phyloP scores from a whole-genome alignment of 2,329 filamentous ascomycete species.

The Fusarium sp. region DNA sequence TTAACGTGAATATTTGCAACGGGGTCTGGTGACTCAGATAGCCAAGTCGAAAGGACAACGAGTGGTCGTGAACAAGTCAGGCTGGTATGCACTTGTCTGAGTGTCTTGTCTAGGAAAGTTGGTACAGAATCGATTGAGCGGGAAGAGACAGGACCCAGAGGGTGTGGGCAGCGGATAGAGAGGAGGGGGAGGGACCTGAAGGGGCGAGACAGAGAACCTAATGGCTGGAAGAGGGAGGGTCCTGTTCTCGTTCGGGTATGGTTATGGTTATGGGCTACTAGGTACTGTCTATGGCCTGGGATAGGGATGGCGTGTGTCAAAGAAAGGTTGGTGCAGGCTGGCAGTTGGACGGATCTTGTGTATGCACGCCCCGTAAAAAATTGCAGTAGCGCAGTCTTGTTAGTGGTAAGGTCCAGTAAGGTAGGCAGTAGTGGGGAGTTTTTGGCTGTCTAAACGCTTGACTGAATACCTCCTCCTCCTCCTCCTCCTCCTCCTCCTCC shows the following conservation, averaged over 20 bases:
- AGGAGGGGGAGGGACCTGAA: conserved; percentile 31
- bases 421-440: conserved; percentile 13
- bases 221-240: conserved; percentile 36
- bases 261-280: not conserved
- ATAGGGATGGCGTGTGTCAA: conserved; percentile 43
- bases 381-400: conserved; percentile 7
- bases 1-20: conserved; percentile 41
- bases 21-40: conserved; percentile 47
- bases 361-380: conserved; percentile 32
- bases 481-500: not conserved
- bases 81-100: conserved; percentile 47
- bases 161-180: conserved; percentile 27
- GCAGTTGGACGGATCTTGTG: conserved; percentile 1
- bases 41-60: conserved; percentile 45
- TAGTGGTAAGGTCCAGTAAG: not conserved
- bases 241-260: conserved; percentile 2
- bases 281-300: not conserved
- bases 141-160: conserved; percentile 30
- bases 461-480: not conserved
- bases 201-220: conserved; percentile 32
- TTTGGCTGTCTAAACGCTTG: conserved; percentile 16
- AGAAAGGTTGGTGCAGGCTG: conserved; percentile 31
- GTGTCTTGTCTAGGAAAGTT: conserved; percentile 41
- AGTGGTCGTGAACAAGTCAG: conserved; percentile 45
- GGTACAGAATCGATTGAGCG: conserved; percentile 27